A percentile compares a stretch with the other conserved stretches of the same genome.
These are phyloP conservation scores for Coemansia sp. DNA, from an alignment of 192 early-diverging fungal genomes.

Conservation along the genomic window DNA sequence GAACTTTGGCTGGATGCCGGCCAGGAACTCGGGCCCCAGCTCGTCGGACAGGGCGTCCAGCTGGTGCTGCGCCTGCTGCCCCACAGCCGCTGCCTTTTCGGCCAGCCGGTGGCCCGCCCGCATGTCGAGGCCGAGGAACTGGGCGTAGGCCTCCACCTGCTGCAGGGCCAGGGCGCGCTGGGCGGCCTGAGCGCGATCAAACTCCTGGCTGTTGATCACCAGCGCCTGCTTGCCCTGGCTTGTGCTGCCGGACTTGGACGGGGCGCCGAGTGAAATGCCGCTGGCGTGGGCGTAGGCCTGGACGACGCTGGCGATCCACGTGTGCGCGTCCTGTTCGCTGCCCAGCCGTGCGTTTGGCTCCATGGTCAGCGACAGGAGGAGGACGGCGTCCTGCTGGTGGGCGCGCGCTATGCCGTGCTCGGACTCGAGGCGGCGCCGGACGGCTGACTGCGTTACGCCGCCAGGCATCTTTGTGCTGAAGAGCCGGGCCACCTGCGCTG, in stretches of 20 bases:
- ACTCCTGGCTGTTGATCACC: constrained; percentile 84
- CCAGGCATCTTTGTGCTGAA: constrained; percentile 91
- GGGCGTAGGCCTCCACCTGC: constrained; percentile 78
- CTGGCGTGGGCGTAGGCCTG: constrained; percentile 69
- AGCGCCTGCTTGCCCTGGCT: constrained; percentile 24
- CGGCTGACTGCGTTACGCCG: constrained; percentile 76
- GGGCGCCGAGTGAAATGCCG: constrained; percentile 54
- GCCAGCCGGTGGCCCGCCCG: constrained; percentile 65
- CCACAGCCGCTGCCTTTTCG: constrained; percentile 25
- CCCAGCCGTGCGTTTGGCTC: constrained; percentile 80
- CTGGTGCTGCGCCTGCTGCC: constrained; percentile 55
- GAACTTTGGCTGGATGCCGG: constrained; percentile 83
- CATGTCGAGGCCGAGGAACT: constrained; percentile 77
- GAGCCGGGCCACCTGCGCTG: constrained; percentile 74
- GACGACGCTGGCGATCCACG: constrained; percentile 72
- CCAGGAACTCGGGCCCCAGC: constrained; percentile 81
- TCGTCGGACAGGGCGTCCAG: constrained; percentile 78
- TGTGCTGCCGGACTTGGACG: background rate
- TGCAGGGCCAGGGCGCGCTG: constrained; percentile 67
- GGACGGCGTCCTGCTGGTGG: constrained; percentile 70
- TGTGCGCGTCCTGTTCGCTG: constrained; percentile 70
- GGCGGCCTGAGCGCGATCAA: constrained; percentile 70
- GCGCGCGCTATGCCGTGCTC: constrained; percentile 60
- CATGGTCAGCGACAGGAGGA: constrained; percentile 76
- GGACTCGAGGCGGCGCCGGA: constrained; percentile 59